Base-by-base conservation (phyloP, 768 basidiomycete genomes). In the Tulasnella sp. region DNA sequence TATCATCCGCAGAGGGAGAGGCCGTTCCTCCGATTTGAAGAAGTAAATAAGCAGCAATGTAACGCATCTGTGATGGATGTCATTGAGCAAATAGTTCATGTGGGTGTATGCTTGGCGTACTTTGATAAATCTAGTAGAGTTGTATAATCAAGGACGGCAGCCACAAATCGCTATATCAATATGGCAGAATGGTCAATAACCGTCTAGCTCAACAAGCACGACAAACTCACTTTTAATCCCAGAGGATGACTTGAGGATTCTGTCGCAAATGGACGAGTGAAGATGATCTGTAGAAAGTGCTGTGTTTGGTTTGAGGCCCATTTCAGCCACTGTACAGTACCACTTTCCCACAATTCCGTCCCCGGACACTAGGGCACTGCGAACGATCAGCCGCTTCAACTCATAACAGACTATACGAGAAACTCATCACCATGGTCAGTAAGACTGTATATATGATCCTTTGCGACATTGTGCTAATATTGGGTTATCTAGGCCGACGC, bases 1-100 rank as follows among this genome's bases (percentile, higher is more conserved):
- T 74, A 66, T 96, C 92, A 40, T 62, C 75, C 48, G 85, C 86
- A 55, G 82, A 79, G 57, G 95, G 92, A 57, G 75, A 77, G 61
- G 80, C 70, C 64, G 96, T 96, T 50, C 95, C 95, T 59, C 90
- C 95, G 65, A 79, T 76, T 68, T 85, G 83, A 71, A 96, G 90
- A 66, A 99, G 89, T 55, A 99, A 80, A 75, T 95, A 98, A 59
- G 90, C 88, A 71, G 90, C 92, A 68, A 96, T 72, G 65, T 90
- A 71, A 69, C 85, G 85, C 87, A 90, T 90, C 83, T 60, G 16
- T 8, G 15, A 42, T 9, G 12, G 7, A n/a, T n/a, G 6, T 29
- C 16, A 31, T 29, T 22, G 10, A 22, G 15, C 10, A 9, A 10
- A 22, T 22, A 10, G 10, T 42, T 12, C 12, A 35, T 12, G 34